Percentiles rank a stretch among this genome's conserved stretches.
Conservation (phyloP, 768 basidiomycete genomes). For the Heimioporus sp. region DNA sequence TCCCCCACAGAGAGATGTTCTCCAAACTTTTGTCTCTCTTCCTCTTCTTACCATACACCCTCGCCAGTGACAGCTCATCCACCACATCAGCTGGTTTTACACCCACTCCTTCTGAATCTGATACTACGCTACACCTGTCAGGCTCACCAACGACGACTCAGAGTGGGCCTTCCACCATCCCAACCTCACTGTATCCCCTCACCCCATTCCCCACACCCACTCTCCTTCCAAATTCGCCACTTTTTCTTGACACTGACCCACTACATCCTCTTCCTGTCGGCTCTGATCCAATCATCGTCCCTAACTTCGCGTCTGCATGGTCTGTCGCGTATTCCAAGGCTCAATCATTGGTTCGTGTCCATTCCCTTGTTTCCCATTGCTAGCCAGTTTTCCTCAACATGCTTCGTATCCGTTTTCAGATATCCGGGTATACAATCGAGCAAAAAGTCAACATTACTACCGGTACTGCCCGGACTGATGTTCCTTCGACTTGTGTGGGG, state of each 20-base stretch:
- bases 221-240: conserved; percentile 47
- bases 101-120: conserved; percentile 6
- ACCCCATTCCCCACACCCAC: conserved; percentile 62
- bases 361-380: not conserved
- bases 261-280: conserved; percentile 53
- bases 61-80: not conserved
- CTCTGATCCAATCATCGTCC: conserved; percentile 36
- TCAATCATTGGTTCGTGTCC: conserved; percentile 43
- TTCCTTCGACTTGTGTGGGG: conserved; percentile 58
- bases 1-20: conserved; percentile 14
- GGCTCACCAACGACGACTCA: conserved; percentile 7
- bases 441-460: conserved; percentile 66
- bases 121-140: no score
- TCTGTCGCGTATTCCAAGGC: conserved; percentile 57
- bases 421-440: conserved; percentile 50
- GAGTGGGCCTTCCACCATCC: conserved; percentile 30
- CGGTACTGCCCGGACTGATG: conserved; percentile 50
- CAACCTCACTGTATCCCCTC: conserved; percentile 46
- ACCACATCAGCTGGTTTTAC: not conserved
- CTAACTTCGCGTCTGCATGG: conserved; percentile 55
- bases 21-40: conserved; percentile 14
- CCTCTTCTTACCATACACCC: conserved; percentile 4
- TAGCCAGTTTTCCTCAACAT: not conserved
- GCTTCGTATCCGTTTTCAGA: conserved; percentile 24
- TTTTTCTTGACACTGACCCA: conserved; percentile 56